phyloP scores from a whole-genome alignment of 208 protist genomes.

The Porcisia hertigi region DNA sequence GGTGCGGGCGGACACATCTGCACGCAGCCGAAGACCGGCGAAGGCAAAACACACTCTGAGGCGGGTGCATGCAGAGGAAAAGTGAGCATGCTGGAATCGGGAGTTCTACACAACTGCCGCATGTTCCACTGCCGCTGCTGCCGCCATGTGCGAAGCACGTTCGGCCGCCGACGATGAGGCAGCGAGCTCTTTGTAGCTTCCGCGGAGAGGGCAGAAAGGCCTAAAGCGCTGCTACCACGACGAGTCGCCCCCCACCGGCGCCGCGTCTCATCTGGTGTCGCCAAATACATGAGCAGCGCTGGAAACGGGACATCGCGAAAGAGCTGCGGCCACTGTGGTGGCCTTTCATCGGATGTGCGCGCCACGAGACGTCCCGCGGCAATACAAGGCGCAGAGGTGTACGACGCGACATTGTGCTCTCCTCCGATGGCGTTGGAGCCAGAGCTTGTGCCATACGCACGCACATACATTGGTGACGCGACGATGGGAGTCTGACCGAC shows the following conservation, averaged over 20 bases:
- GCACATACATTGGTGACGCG: background rate
- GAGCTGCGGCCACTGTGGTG: background rate
- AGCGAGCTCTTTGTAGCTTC: background rate
- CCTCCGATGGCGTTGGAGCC: background rate
- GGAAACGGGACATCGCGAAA: background rate
- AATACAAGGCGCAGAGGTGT: background rate
- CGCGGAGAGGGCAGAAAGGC: background rate
- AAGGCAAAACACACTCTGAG: background rate
- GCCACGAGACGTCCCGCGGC: background rate
- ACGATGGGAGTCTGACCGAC: slow-evolving; percentile 1
- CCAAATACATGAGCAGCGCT: slow-evolving; percentile 10
- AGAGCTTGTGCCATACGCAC: background rate
- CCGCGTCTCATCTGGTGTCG: slow-evolving; percentile 15
- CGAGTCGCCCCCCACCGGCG: slow-evolving; percentile 17
- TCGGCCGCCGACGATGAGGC: background rate
- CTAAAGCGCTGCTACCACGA: background rate
- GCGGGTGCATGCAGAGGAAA: background rate
- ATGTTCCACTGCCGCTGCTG: slow-evolving; percentile 20
- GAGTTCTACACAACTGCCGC: background rate
- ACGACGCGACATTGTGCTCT: background rate
- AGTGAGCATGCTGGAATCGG: background rate
- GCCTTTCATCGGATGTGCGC: background rate
- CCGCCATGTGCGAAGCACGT: slow-evolving; percentile 21
- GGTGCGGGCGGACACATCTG: background rate
- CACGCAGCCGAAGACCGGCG: too few relatives aligned